These are phyloP conservation scores for Xylaria digitata DNA, from an alignment of 2,329 filamentous ascomycete genomes.

Conservation along the genomic window DNA sequence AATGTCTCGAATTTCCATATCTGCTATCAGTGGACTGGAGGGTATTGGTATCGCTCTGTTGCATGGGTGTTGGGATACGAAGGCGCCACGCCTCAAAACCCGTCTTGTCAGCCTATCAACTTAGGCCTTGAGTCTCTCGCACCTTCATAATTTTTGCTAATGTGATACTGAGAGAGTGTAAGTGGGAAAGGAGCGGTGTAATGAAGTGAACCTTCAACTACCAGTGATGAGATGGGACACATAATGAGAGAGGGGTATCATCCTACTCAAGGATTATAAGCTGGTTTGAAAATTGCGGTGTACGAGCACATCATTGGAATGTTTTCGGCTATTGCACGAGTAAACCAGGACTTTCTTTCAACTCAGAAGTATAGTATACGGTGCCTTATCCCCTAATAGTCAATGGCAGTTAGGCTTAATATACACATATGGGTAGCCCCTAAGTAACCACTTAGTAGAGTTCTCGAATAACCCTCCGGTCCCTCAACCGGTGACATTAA, in stretches of 20 bases:
- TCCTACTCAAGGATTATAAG: too few species aligned
- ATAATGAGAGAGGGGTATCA: too few species aligned
- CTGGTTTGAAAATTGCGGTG: too few species aligned
- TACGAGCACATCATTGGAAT: too few species aligned
- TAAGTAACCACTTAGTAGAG: too few species aligned
- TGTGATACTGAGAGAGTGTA: neutral
- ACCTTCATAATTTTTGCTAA: neutral
- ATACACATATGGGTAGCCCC: neutral
- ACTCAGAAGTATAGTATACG: too few species aligned
- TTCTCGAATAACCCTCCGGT: neutral
- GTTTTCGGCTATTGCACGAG: too few species aligned
- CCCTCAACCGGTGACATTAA: constrained; percentile 49
- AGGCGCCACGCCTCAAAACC: constrained; percentile 32
- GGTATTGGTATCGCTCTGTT: constrained; percentile 35
- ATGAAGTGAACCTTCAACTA: neutral
- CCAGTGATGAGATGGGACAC: too few species aligned
- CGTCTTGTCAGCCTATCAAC: constrained; percentile 35
- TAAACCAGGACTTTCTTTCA: too few species aligned
- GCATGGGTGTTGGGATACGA: constrained; percentile 32
- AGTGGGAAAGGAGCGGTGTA: neutral
- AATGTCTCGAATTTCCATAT: constrained; percentile 33
- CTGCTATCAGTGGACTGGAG: constrained; percentile 37
- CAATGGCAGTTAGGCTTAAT: neutral
- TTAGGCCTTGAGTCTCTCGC: constrained; percentile 32
- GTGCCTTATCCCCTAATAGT: too few species aligned